These are phyloP conservation scores for Olyra latifolia DNA, from an alignment of 176 grass and related monocot species.

Conservation along the genomic window DNA sequence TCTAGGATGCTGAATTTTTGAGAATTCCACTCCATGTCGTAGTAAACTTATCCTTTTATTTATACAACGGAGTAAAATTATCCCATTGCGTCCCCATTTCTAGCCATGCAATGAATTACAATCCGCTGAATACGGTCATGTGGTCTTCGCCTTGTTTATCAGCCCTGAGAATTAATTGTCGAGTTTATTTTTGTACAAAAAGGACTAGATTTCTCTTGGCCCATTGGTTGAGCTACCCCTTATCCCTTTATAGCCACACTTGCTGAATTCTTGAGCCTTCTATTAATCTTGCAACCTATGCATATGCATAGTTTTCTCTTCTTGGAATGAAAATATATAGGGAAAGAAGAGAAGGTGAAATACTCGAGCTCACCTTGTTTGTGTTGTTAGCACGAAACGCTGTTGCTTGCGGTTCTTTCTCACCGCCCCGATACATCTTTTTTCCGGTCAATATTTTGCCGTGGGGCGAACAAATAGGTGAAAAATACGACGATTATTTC, in stretches of 20 bases:
- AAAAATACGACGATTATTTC: conserved; percentile 22
- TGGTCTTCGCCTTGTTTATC: neutral
- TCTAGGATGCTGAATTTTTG: neutral
- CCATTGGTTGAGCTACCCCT: conserved; percentile 19
- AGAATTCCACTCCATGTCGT: neutral
- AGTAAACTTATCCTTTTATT: neutral
- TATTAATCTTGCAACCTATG: neutral
- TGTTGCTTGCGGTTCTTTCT: conserved; percentile 40
- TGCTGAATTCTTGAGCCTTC: neutral
- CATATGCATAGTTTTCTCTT: neutral
- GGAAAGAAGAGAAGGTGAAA: neutral
- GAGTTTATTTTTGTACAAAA: conserved; percentile 3
- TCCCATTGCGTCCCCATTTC: neutral
- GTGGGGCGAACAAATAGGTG: conserved; percentile 19
- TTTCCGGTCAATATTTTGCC: conserved; percentile 37
- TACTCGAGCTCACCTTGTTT: conserved; percentile 4
- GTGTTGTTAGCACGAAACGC: neutral
- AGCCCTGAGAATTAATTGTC: neutral
- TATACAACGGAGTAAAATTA: neutral
- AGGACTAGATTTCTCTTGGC: neutral
- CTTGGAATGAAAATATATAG: neutral
- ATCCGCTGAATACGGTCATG: neutral
- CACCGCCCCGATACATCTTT: neutral
- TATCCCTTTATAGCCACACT: conserved; percentile 25
- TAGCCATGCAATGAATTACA: neutral